These are phyloP conservation scores for Aspergillus caelatus DNA, from an alignment of 2,329 filamentous ascomycete species.

Conservation along the genomic window DNA sequence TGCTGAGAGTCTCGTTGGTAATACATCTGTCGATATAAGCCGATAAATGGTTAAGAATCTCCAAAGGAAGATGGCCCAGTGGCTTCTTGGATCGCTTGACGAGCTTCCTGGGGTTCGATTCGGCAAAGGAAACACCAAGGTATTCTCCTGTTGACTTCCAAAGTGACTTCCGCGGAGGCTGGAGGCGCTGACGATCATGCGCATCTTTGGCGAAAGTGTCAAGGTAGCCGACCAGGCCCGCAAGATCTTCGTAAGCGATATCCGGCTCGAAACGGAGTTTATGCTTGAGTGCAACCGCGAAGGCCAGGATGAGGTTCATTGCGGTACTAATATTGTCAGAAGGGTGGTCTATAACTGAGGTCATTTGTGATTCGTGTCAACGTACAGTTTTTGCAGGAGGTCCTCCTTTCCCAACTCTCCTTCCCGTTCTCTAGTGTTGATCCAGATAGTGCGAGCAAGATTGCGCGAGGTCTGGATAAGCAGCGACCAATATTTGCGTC, in stretches of 20 bases:
- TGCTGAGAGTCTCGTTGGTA: constrained; percentile 40
- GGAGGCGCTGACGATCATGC: constrained; percentile 44
- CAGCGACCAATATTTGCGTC: constrained; percentile 65
- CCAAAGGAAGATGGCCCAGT: constrained; percentile 79
- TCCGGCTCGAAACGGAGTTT: constrained; percentile 82
- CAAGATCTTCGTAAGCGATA: constrained; percentile 73
- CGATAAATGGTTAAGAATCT: constrained; percentile 74
- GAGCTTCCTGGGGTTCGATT: constrained; percentile 75
- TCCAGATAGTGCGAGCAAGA: constrained; percentile 75
- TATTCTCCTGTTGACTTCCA: constrained; percentile 72
- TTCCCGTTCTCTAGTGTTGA: constrained; percentile 68
- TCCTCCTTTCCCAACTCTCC: constrained; percentile 64
- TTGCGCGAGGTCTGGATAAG: constrained; percentile 60
- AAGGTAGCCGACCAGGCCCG: constrained; percentile 69
- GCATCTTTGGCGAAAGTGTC: constrained; percentile 72
- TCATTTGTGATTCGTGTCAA: background rate
- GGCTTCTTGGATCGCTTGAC: constrained; percentile 74
- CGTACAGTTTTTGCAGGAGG: constrained; percentile 67
- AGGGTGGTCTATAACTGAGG: background rate
- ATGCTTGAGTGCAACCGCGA: constrained; percentile 77
- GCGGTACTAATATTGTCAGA: constrained; percentile 50
- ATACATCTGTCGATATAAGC: constrained; percentile 67
- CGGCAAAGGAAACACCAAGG: constrained; percentile 74
- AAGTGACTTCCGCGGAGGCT: constrained; percentile 49
- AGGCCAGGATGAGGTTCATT: constrained; percentile 77